Evolutionary conservation across 1,139 yeast species (phyloP).

Genomic region (Yamadazyma mexicana): DNA sequence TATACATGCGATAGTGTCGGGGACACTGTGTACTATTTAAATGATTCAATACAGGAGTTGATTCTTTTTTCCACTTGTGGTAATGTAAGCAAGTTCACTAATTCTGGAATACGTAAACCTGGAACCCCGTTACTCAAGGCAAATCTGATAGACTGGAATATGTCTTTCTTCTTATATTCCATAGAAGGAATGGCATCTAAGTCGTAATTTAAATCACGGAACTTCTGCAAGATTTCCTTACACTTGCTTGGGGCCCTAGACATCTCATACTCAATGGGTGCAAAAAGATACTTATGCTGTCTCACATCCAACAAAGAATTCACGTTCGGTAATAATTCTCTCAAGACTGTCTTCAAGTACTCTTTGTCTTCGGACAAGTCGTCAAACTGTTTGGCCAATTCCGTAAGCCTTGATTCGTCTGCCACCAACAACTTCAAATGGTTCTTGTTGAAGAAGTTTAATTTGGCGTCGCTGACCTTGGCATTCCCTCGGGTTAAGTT

Average conservation of each 20-base stretch:
- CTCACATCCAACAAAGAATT: conserved; percentile 49
- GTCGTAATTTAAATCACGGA: conserved; percentile 11
- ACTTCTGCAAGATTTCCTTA: conserved; percentile 7
- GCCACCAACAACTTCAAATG: conserved; percentile 22
- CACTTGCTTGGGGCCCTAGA: conserved; percentile 9
- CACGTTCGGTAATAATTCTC: conserved; percentile 39
- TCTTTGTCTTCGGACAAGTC: conserved; percentile 18
- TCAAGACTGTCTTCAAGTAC: conserved; percentile 26
- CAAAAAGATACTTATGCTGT: conserved; percentile 51
- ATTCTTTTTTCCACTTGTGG: conserved; percentile 43
- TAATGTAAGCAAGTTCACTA: conserved; percentile 57
- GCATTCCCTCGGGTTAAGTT: conserved; percentile 91
- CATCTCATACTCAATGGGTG: conserved; percentile 9
- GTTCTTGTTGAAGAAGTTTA: conserved; percentile 76
- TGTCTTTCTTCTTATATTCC: conserved; percentile 39
- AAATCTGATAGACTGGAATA: conserved; percentile 63
- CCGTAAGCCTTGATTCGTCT: conserved; percentile 31
- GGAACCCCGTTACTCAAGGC: conserved; percentile 75
- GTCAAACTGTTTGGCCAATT: conserved; percentile 25
- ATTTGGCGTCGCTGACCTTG: conserved; percentile 78
- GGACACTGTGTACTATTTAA: background rate
- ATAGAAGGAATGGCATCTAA: conserved; percentile 16
- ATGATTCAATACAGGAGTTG: conserved; percentile 6
- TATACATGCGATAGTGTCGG: background rate
- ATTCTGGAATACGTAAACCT: conserved; percentile 66